Conservation (phyloP, 2,329 filamentous ascomycete genomes). For the Sarocladium kiliense region DNA sequence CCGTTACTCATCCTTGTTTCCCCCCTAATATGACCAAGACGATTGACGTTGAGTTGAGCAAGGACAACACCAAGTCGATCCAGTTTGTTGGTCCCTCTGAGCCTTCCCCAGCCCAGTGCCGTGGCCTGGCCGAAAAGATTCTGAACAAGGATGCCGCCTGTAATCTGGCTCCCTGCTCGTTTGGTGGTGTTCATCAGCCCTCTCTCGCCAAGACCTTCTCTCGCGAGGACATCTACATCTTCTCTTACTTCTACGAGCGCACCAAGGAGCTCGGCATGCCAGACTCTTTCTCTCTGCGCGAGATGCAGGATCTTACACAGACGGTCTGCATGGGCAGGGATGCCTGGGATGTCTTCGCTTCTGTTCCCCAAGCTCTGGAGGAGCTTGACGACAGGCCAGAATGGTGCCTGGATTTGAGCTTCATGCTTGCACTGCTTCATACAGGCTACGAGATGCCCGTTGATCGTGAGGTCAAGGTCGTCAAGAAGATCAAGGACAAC, state of each 20-base stretch:
- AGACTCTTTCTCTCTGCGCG: constrained; percentile 88
- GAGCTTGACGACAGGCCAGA: constrained; percentile 82
- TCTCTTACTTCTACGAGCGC: constrained; percentile 98
- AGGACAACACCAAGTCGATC: constrained; percentile 50
- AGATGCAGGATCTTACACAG: constrained; percentile 79
- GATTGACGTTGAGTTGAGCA: constrained; percentile 66
- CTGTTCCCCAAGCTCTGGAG: constrained; percentile 69
- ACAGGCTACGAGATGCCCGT: constrained; percentile 98
- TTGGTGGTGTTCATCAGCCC: constrained; percentile 96
- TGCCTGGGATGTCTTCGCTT: constrained; percentile 75
- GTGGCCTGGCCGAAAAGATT: constrained; percentile 83
- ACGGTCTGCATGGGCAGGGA: constrained; percentile 77
- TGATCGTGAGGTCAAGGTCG: constrained; percentile 92
- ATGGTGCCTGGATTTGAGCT: constrained; percentile 91
- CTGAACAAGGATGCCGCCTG: constrained; percentile 82
- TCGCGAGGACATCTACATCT: constrained; percentile 87
- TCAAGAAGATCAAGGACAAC: constrained; percentile 97
- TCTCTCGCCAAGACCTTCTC: constrained; percentile 88
- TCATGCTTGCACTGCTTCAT: constrained; percentile 89
- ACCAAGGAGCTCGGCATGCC: constrained; percentile 94
- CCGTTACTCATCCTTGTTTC: constrained; percentile 82
- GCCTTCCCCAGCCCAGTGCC: constrained; percentile 79
- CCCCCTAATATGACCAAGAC: constrained; percentile 70
- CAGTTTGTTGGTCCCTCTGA: constrained; percentile 83
- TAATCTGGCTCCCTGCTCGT: constrained; percentile 85